Percentiles rank a stretch among this genome's conserved stretches.
These are phyloP conservation scores for Podaxis sp. DNA, from an alignment of 768 basidiomycete genomes.

Conservation along the genomic window DNA sequence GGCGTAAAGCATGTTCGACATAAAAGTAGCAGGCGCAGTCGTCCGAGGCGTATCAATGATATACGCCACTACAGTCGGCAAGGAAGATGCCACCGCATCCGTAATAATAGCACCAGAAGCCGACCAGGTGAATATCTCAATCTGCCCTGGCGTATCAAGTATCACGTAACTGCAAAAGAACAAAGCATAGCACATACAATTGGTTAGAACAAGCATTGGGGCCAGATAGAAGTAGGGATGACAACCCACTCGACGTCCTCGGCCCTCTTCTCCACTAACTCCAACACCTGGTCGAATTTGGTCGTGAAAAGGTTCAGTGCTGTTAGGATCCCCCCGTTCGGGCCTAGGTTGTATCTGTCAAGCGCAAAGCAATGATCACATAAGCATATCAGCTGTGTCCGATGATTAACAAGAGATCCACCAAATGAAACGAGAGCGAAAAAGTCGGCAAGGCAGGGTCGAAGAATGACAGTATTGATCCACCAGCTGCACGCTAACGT, in stretches of 20 bases:
- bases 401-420: slow-evolving; percentile 1
- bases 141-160: slow-evolving; percentile 97
- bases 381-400: background rate
- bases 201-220: background rate
- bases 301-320: slow-evolving; percentile 98
- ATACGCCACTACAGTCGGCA: slow-evolving; percentile 95
- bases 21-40: slow-evolving; percentile 94
- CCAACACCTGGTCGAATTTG: slow-evolving; percentile 96
- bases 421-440: slow-evolving; percentile 11
- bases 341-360: slow-evolving; percentile 91
- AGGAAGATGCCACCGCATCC: slow-evolving; percentile 88
- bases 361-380: background rate
- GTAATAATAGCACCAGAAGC: slow-evolving; percentile 99
- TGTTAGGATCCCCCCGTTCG: slow-evolving; percentile 97
- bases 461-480: too few species aligned
- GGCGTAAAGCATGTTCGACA: slow-evolving; percentile 99
- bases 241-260: slow-evolving; percentile 79
- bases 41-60: slow-evolving; percentile 97
- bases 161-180: slow-evolving; percentile 73
- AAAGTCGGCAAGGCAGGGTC: slow-evolving; percentile 1
- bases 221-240: background rate
- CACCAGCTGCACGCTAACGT: too few species aligned
- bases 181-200: slow-evolving; percentile 4
- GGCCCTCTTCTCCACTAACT: slow-evolving; percentile 87
- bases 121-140: slow-evolving; percentile 99